These are phyloP conservation scores for Petrea volubilis DNA, from an alignment of 257 asterid species.

Conservation along the genomic window DNA sequence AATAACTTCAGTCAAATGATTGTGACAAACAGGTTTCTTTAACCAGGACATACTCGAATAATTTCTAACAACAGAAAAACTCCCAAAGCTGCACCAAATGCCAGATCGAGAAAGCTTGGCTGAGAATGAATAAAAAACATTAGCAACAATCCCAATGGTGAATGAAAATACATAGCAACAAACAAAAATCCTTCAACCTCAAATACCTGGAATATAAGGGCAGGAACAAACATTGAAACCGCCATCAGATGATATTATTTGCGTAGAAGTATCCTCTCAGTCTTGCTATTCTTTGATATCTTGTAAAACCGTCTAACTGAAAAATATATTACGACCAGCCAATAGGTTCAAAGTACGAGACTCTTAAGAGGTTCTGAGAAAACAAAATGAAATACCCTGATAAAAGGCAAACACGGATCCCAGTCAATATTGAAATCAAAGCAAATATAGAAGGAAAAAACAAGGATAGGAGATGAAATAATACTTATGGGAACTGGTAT, in stretches of 20 bases:
- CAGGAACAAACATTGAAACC: constrained; percentile 51
- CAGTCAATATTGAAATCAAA: constrained; percentile 2
- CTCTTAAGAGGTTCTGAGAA: constrained; percentile 82
- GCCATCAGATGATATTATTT: constrained; percentile 97
- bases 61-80: constrained; percentile 83
- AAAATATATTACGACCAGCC: constrained; percentile 70
- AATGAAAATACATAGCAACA: background rate
- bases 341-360: constrained; percentile 69
- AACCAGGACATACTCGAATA: constrained; percentile 70
- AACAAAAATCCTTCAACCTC: constrained; percentile 3
- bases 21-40: constrained; percentile 4
- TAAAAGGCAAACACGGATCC: constrained; percentile 21
- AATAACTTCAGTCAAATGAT: background rate
- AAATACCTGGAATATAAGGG: constrained; percentile 51
- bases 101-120: constrained; percentile 55
- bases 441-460: constrained; percentile 1
- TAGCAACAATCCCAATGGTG: constrained; percentile 36
- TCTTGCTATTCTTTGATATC: constrained; percentile 77
- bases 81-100: constrained; percentile 96
- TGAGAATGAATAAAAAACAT: constrained; percentile 27
- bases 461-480: background rate
- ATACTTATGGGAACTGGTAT: too few relatives aligned
- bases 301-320: constrained; percentile 75
- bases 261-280: constrained; percentile 94
- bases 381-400: constrained; percentile 79